Evolutionary conservation across 345 rosid genomes (phyloP), one percentile per base, ranked within the genome.

Genomic region (Moricandia arvensis): DNA sequence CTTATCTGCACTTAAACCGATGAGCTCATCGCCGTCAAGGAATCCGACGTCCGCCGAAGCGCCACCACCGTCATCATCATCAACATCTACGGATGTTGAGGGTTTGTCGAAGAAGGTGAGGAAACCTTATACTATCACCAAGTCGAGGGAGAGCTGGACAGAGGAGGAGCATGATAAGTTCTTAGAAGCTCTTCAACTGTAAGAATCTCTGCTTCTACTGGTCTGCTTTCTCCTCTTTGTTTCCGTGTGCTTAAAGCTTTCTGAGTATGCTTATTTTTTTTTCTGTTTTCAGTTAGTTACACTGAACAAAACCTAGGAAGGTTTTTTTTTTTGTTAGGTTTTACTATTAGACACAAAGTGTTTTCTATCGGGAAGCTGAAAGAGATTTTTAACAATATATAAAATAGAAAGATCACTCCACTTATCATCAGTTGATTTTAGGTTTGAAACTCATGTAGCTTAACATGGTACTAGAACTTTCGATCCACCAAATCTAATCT

Each of bases 111-210:
- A 94, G 91, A 94, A 90, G 71, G 86, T 90, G 30, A 85, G 98
- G 83, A 94, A 94, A 69, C 97, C 98, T 5, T 94, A 94, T 83
- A 94, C 96, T 13, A 90, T 94, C 78, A 94, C 98, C 78, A 94
- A 94, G 87, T 94, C 97, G 0, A 87, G 98, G 15, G 98, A 94
- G 86, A 94, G 93, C 81, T 94, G 98, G 98, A 87, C 96, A 7
- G 98, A 94, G 27, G 97, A 94, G 82, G 98, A 91, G 75, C 98
- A 94, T 71, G 98, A 94, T 85, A 94, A 90, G 89, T 94, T 94
- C 80, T 89, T 94, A 15, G 97, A 95, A 88, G 97, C 99, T 45
- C 99, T 95, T 81, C 97, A 90, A 69, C 73, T 92, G 99, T 95
- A 83, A 38, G 13, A 49, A 4, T 71, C 67, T 59, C 59, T 61